Percentiles rank a stretch among this genome's conserved stretches.
Conservation (phyloP, 768 basidiomycete species). For the Tulasnella sp. region DNA sequence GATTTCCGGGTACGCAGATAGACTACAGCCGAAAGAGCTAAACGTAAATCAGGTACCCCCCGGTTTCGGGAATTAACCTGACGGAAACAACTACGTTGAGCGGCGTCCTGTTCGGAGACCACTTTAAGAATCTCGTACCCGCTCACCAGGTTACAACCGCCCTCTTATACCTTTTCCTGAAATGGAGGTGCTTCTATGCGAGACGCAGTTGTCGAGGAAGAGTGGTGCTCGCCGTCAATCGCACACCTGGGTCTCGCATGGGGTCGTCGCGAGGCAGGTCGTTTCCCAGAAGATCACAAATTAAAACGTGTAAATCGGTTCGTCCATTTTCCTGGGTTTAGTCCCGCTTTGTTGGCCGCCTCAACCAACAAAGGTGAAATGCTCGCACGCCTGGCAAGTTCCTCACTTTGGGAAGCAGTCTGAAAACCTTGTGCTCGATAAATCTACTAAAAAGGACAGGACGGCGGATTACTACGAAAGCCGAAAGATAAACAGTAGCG, state of each 20-base stretch:
- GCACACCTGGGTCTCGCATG: neutral
- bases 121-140: neutral
- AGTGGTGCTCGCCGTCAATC: neutral
- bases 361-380: neutral
- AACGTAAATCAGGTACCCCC: neutral
- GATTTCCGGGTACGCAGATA: neutral
- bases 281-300: neutral
- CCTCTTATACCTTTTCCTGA: neutral
- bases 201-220: neutral
- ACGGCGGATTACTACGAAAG: neutral
- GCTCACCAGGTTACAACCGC: neutral
- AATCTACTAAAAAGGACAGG: neutral
- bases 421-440: neutral
- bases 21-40: neutral
- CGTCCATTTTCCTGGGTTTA: neutral
- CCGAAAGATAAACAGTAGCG: neutral
- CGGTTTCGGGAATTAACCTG: neutral
- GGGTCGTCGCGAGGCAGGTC: neutral
- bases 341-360: neutral
- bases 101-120: neutral
- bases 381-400: neutral
- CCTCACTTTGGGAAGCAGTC: neutral
- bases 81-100: neutral
- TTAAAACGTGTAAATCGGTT: neutral
- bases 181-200: neutral